Conservation (phyloP, 805 yeast genomes). For the Saccharomycopsis sp. region DNA sequence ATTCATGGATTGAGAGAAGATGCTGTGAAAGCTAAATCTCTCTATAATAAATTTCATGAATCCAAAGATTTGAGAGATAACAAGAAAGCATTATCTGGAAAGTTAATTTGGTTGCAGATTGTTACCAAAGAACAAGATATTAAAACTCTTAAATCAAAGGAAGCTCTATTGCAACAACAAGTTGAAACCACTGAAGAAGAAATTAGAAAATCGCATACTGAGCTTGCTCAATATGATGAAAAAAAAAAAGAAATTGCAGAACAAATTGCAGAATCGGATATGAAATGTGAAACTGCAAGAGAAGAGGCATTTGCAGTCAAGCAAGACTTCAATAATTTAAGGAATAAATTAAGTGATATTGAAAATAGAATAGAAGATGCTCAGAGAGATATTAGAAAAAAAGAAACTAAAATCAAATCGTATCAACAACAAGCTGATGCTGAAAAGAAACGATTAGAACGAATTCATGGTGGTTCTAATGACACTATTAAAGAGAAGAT, state of each 20-base stretch:
- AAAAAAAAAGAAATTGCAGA: constrained; percentile 24
- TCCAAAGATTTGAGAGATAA: constrained; percentile 35
- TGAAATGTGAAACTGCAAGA: neutral
- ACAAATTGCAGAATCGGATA: constrained; percentile 16
- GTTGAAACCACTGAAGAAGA: constrained; percentile 20
- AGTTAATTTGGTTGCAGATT: constrained; percentile 42
- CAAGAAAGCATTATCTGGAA: constrained; percentile 39
- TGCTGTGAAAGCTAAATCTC: constrained; percentile 36
- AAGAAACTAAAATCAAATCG: constrained; percentile 25
- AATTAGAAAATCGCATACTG: constrained; percentile 22
- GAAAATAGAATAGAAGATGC: constrained; percentile 22
- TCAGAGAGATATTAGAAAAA: constrained; percentile 6
- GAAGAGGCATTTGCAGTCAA: constrained; percentile 24
- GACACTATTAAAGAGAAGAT: constrained; percentile 23
- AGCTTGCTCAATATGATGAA: constrained; percentile 4
- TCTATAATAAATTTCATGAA: constrained; percentile 34
- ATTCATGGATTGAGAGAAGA: constrained; percentile 34
- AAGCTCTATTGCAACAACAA: constrained; percentile 21
- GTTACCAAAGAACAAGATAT: constrained; percentile 26
- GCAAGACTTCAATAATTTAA: constrained; percentile 23
- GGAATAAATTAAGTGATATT: constrained; percentile 24
- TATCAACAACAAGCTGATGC: constrained; percentile 24
- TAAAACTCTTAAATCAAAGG: constrained; percentile 14
- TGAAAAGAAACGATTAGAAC: constrained; percentile 36
- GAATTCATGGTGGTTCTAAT: constrained; percentile 35